A percentile compares a stretch with the other conserved stretches of the same genome.
Evolutionary conservation across 257 asterid species (phyloP).

Genomic region (Solanum boliviense): DNA sequence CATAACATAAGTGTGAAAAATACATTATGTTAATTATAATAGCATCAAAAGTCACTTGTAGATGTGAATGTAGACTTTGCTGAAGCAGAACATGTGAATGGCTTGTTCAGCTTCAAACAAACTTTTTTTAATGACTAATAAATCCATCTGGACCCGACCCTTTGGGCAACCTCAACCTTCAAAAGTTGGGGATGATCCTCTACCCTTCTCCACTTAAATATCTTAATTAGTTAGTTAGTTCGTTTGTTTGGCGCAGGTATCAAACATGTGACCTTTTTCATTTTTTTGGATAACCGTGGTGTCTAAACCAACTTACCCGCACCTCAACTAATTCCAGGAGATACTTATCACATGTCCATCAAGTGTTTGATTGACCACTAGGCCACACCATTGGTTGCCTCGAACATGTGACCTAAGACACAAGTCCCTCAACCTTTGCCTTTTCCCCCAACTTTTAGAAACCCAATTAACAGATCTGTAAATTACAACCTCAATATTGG

Average conservation of each 20-base stretch:
- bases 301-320: neutral
- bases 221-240: neutral
- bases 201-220: neutral
- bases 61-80: neutral
- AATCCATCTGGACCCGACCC: neutral
- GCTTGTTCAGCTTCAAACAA: neutral
- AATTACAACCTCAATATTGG: neutral
- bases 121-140: neutral
- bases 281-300: neutral
- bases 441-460: neutral
- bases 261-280: neutral
- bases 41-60: neutral
- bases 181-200: neutral
- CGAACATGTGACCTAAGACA: neutral
- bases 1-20: neutral
- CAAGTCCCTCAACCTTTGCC: neutral
- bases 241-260: neutral
- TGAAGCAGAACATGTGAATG: neutral
- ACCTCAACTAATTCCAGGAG: neutral
- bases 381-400: neutral
- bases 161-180: neutral
- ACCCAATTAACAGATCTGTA: neutral
- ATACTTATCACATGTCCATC: neutral
- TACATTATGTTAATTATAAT: neutral
- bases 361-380: neutral